Evolutionary conservation across 352 stramenopile species (phyloP).

Genomic region (Elongisporangium anandrum): DNA sequence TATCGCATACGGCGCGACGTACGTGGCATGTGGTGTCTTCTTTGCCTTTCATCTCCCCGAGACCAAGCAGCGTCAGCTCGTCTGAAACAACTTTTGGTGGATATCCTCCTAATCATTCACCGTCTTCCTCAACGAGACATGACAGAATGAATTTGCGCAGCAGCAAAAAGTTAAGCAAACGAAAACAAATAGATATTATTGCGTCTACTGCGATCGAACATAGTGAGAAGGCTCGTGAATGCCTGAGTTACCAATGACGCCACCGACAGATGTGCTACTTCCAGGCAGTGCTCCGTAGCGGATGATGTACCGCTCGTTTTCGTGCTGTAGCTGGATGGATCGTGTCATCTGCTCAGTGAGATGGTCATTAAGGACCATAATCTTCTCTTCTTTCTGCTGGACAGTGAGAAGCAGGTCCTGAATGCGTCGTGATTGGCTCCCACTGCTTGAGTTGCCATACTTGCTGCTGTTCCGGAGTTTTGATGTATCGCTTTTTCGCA

Average conservation of each 20-base stretch:
- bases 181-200: not conserved
- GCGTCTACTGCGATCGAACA: constrained; percentile 18
- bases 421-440: constrained; percentile 30
- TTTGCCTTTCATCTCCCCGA: constrained; percentile 71
- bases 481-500: constrained; percentile 20
- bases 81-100: constrained; percentile 19
- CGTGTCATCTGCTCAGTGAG: constrained; percentile 81
- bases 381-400: constrained; percentile 70
- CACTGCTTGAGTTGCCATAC: constrained; percentile 7
- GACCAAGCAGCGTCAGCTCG: constrained; percentile 71
- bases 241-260: constrained; percentile 25
- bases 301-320: constrained; percentile 56
- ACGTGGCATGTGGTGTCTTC: constrained; percentile 63
- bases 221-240: constrained; percentile 15
- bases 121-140: not conserved
- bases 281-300: constrained; percentile 26
- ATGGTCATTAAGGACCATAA: constrained; percentile 83
- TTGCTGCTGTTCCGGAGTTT: constrained; percentile 11
- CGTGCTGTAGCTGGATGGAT: constrained; percentile 67
- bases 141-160: not conserved
- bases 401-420: constrained; percentile 43
- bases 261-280: constrained; percentile 5
- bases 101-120: not conserved
- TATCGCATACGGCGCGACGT: constrained; percentile 54
- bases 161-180: not conserved